Evolutionary conservation across 2,329 filamentous ascomycete species (phyloP).

Genomic region (Exophiala oligosperma): DNA sequence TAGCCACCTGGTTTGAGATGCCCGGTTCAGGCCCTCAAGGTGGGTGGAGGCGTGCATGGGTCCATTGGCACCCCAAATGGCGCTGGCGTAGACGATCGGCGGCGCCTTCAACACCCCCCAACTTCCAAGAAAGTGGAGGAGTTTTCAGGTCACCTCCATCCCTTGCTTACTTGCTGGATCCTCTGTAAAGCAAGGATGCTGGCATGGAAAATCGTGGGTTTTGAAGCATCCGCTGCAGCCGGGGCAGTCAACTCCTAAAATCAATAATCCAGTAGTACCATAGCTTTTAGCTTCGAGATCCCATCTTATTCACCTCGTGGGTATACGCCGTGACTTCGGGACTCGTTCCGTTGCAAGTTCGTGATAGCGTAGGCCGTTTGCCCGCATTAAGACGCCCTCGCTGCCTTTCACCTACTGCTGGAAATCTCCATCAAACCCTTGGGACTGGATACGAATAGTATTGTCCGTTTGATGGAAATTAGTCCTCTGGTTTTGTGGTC

Average conservation of each 20-base stretch:
- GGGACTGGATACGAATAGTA: no score
- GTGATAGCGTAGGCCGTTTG: neutral
- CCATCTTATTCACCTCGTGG: neutral
- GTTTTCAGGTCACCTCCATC: neutral
- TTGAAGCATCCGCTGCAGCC: neutral
- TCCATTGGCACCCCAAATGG: neutral
- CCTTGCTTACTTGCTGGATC: no score
- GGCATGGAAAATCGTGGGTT: neutral
- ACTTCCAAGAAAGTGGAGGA: conserved; percentile 6
- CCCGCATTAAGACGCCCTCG: neutral
- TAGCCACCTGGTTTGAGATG: neutral
- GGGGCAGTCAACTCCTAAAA: neutral
- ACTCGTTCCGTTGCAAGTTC: neutral
- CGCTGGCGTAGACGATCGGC: conserved; percentile 4
- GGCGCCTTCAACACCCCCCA: neutral
- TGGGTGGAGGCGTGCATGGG: neutral
- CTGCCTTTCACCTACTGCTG: neutral
- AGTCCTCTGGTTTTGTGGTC: no score
- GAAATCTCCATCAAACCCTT: neutral
- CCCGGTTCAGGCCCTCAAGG: conserved; percentile 5
- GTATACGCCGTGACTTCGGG: neutral
- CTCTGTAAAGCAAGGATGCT: neutral
- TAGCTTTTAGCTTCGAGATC: neutral
- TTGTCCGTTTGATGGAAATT: no score
- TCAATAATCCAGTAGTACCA: neutral